These are phyloP conservation scores for Aspergillus biplanus DNA, from an alignment of 495 filamentous ascomycete genomes.

Conservation along the genomic window DNA sequence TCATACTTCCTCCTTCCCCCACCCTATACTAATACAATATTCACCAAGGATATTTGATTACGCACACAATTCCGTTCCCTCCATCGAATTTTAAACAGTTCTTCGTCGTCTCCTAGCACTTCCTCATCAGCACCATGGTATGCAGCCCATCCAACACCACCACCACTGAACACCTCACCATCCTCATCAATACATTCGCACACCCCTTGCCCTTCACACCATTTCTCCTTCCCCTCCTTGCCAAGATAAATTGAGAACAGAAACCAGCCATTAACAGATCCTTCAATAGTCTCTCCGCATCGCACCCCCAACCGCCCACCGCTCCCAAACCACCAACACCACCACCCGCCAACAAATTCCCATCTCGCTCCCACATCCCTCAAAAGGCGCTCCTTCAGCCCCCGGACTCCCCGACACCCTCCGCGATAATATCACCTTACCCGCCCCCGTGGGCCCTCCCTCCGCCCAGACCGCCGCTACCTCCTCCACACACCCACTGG, in stretches of 20 bases:
- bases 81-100: no score
- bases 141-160: no score
- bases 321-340: constrained; percentile 60
- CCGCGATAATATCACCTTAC: constrained; percentile 71
- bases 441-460: constrained; percentile 48
- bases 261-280: constrained; percentile 3
- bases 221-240: constrained; percentile 7
- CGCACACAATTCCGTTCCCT: no score
- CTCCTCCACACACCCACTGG: constrained; percentile 81
- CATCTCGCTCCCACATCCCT: constrained; percentile 41
- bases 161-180: not conserved
- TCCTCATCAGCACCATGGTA: no score
- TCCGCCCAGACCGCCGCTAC: constrained; percentile 48
- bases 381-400: constrained; percentile 78
- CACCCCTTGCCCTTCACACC: not conserved
- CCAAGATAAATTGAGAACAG: not conserved
- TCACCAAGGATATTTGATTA: no score
- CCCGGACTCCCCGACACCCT: constrained; percentile 91
- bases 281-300: constrained; percentile 81
- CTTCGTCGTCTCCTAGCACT: no score
- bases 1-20: constrained; percentile 3
- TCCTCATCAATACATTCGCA: not conserved
- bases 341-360: constrained; percentile 42
- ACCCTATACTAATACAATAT: no score
- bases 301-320: constrained; percentile 66